Percentiles rank a stretch among this genome's conserved stretches.
phyloP scores from a whole-genome alignment of 257 asterid genomes.

The Echium plantagineum region DNA sequence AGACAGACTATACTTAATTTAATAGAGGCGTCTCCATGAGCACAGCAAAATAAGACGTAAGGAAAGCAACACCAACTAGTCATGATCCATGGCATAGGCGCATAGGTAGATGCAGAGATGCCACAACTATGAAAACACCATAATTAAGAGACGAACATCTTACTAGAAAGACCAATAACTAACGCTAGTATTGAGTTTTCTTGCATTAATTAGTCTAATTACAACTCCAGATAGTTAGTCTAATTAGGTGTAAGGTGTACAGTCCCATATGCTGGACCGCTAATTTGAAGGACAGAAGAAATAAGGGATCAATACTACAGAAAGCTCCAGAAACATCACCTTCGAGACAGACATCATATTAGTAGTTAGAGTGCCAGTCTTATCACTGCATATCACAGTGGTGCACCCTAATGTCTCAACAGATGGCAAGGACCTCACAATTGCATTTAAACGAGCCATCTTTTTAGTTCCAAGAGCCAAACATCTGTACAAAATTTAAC shows the following conservation, averaged over 20 bases:
- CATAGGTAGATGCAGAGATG: no score
- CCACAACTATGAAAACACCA: no score
- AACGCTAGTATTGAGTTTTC: no score
- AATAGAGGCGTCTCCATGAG: no score
- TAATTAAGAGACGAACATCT: no score
- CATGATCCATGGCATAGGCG: no score
- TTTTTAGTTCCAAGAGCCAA: constrained; percentile 98
- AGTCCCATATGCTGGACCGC: background rate
- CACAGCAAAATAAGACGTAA: no score
- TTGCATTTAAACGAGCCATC: constrained; percentile 99
- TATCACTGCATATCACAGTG: constrained; percentile 99
- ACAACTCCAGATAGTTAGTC: no score
- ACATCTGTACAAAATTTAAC: constrained; percentile 40
- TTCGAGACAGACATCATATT: constrained; percentile 99
- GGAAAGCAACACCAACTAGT: no score
- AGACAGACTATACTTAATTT: background rate
- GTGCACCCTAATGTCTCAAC: constrained; percentile 99
- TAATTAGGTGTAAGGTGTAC: background rate
- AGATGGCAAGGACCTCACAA: constrained; percentile 95
- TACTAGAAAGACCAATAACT: no score
- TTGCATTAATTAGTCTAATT: no score
- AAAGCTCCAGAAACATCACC: constrained; percentile 29
- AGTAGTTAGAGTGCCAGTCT: constrained; percentile 98
- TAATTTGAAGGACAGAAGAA: constrained; percentile 1
- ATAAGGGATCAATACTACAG: constrained; percentile 4